Evolutionary conservation across 2,329 filamentous ascomycete genomes (phyloP).

Genomic region (Clarireedia hainanense): DNA sequence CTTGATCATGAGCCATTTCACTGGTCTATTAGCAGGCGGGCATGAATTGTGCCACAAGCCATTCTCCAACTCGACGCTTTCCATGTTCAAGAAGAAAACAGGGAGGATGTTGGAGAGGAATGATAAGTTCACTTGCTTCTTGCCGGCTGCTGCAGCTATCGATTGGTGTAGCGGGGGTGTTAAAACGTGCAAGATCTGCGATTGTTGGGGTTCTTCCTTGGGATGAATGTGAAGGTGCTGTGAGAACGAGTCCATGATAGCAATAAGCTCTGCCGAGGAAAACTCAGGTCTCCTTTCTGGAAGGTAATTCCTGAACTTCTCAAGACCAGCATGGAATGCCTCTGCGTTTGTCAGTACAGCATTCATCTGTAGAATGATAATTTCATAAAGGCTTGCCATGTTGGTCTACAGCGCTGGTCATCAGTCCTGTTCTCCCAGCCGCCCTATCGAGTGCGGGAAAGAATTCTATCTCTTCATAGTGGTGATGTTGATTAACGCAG

Average conservation of each 20-base stretch:
- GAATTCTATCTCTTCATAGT: constrained; percentile 14
- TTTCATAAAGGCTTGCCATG: constrained; percentile 11
- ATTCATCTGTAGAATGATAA: neutral
- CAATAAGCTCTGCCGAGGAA: constrained; percentile 3
- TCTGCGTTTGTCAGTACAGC: constrained; percentile 4
- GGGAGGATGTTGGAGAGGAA: constrained; percentile 14
- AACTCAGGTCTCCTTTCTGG: constrained; percentile 6
- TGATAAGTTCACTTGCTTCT: constrained; percentile 11
- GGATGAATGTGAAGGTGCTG: constrained; percentile 13
- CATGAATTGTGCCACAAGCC: constrained; percentile 13
- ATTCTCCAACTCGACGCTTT: constrained; percentile 14
- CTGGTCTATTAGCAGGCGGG: constrained; percentile 8
- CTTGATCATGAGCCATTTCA: constrained; percentile 12
- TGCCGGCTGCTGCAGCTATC: constrained; percentile 13
- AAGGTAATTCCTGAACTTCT: constrained; percentile 15
- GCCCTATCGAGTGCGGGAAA: constrained; percentile 15
- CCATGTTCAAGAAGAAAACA: constrained; percentile 17
- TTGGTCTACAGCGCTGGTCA: constrained; percentile 16
- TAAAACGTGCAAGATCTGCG: constrained; percentile 11
- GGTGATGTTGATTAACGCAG: constrained; percentile 40
- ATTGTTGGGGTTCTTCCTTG: constrained; percentile 12
- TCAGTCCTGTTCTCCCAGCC: constrained; percentile 13
- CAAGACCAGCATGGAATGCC: constrained; percentile 14
- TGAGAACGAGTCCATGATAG: constrained; percentile 19
- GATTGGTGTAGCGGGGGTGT: constrained; percentile 10